Percentiles rank a stretch among this genome's conserved stretches.
Evolutionary conservation across 1,139 yeast species (phyloP).

Genomic region (Pichia sp.): DNA sequence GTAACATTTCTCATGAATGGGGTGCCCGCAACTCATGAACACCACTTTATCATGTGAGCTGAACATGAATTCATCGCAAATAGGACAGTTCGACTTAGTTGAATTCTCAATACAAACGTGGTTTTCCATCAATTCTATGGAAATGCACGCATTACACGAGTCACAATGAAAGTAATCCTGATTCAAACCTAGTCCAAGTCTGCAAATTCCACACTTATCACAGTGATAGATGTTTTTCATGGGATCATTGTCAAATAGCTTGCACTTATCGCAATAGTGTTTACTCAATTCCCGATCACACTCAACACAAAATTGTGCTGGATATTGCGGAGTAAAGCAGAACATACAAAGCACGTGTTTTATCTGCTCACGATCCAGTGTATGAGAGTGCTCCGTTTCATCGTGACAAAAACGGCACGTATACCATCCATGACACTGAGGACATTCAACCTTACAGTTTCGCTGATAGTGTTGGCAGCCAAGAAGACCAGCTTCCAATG

Average conservation of each 20-base stretch:
- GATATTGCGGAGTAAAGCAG: slow-evolving; percentile 70
- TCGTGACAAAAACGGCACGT: slow-evolving; percentile 88
- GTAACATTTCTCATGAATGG: slow-evolving; percentile 81
- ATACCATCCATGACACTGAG: slow-evolving; percentile 66
- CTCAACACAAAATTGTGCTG: slow-evolving; percentile 57
- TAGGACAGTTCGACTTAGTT: slow-evolving; percentile 88
- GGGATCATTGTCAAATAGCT: slow-evolving; percentile 77
- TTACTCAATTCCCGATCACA: slow-evolving; percentile 65
- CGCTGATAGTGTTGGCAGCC: slow-evolving; percentile 86
- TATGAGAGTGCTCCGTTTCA: slow-evolving; percentile 47
- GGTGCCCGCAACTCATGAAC: slow-evolving; percentile 92
- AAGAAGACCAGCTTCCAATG: slow-evolving; percentile 36
- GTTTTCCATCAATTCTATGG: slow-evolving; percentile 66
- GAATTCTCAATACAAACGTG: slow-evolving; percentile 84
- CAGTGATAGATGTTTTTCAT: slow-evolving; percentile 85
- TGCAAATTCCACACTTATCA: slow-evolving; percentile 86
- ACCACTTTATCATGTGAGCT: slow-evolving; percentile 81
- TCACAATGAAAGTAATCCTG: slow-evolving; percentile 88
- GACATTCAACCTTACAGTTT: slow-evolving; percentile 78
- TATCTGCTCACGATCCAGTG: slow-evolving; percentile 55
- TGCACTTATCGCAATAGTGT: slow-evolving; percentile 73
- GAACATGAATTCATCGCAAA: slow-evolving; percentile 87
- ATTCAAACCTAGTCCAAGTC: slow-evolving; percentile 81
- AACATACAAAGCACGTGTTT: slow-evolving; percentile 72
- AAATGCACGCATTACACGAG: slow-evolving; percentile 84